Conservation (phyloP, 345 rosid genomes). For the Pugionium dolabratum region DNA sequence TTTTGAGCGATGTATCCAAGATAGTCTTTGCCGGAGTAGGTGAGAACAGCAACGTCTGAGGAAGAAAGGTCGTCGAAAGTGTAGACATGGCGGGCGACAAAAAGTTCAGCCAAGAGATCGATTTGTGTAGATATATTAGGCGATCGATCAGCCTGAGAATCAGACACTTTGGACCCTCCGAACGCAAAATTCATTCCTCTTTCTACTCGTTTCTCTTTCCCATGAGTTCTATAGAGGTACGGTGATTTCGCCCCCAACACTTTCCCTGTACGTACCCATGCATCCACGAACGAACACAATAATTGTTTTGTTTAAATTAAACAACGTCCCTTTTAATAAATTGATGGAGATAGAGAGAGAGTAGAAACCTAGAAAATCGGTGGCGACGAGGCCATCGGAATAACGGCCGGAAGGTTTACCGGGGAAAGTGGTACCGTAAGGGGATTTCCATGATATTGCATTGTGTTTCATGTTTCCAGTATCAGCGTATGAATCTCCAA, state of each 20-base stretch:
- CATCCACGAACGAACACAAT: background rate
- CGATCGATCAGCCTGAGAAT: slow-evolving; percentile 31
- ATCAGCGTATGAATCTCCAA: slow-evolving; percentile 60
- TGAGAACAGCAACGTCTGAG: slow-evolving; percentile 42
- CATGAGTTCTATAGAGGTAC: slow-evolving; percentile 45
- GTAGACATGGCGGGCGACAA: slow-evolving; percentile 25
- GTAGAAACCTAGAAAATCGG: slow-evolving; percentile 47
- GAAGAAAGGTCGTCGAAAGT: background rate
- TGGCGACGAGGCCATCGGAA: slow-evolving; percentile 53
- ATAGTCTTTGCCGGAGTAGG: slow-evolving; percentile 67
- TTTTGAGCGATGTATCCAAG: slow-evolving; percentile 35
- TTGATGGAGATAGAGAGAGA: slow-evolving; percentile 5
- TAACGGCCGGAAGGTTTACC: slow-evolving; percentile 55
- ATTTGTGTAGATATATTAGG: slow-evolving; percentile 70
- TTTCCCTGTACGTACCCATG: slow-evolving; percentile 41
- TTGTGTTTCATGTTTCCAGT: slow-evolving; percentile 46
- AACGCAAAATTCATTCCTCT: slow-evolving; percentile 72
- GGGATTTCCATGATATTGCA: slow-evolving; percentile 45
- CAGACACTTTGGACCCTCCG: slow-evolving; percentile 70
- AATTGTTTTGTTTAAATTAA: background rate
- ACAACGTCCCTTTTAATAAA: background rate
- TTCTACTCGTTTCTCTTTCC: slow-evolving; percentile 9
- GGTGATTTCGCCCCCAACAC: slow-evolving; percentile 56
- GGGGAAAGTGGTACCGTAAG: slow-evolving; percentile 54
- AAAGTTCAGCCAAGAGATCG: slow-evolving; percentile 41